Evolutionary conservation across 371 early-diverging fungal genomes (phyloP).

Genomic region (Mortierella sp.): DNA sequence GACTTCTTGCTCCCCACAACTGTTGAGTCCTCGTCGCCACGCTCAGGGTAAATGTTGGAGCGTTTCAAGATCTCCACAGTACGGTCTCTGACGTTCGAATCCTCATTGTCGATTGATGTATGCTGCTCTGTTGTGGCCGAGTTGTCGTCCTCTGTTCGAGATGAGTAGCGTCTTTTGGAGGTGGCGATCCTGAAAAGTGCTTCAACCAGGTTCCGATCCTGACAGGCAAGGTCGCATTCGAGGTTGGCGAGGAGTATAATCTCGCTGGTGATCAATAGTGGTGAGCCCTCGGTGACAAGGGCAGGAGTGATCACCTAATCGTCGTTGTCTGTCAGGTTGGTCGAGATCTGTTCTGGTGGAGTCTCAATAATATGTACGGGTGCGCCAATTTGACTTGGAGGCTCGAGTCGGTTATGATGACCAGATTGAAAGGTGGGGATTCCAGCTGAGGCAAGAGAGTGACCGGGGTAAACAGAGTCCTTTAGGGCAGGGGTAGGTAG

Average conservation of each 20-base stretch:
- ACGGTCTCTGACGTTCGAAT: conserved; percentile 18
- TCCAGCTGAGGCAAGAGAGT: not conserved
- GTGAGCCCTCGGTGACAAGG: not conserved
- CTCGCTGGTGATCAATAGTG: not conserved
- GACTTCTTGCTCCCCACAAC: not conserved
- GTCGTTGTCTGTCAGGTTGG: not conserved
- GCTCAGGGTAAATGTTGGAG: conserved; percentile 26
- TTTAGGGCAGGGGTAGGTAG: not conserved
- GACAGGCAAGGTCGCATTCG: conserved; percentile 30
- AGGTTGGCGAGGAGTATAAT: not conserved
- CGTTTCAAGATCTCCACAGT: conserved; percentile 30
- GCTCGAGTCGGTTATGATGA: conserved; percentile 17
- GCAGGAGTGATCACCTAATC: not conserved
- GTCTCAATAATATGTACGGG: not conserved
- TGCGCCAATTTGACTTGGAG: conserved; percentile 27
- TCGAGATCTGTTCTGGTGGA: not conserved
- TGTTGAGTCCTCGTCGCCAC: not conserved
- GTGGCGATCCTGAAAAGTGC: conserved; percentile 31
- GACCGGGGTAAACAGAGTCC: not conserved
- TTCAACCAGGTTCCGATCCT: conserved; percentile 31
- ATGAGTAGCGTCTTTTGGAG: conserved; percentile 41
- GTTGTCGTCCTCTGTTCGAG: not conserved
- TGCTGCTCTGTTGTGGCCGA: not conserved
- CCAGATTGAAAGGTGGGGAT: conserved; percentile 31
- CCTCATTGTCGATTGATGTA: conserved; percentile 20